A percentile compares a stretch with the other conserved stretches of the same genome.
phyloP scores from a whole-genome alignment of 257 asterid genomes.

The Plantago elongata region DNA sequence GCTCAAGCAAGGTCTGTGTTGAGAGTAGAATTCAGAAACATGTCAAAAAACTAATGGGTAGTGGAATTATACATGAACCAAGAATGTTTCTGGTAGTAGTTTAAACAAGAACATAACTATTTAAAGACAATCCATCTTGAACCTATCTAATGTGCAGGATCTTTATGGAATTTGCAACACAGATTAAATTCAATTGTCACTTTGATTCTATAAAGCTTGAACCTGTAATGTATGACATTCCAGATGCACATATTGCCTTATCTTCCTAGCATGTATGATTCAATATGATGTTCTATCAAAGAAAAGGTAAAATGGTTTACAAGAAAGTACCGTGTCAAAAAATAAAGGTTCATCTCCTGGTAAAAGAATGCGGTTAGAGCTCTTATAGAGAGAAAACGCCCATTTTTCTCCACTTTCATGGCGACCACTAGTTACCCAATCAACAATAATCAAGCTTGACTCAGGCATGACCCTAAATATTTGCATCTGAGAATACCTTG shows the following conservation, averaged over 20 bases:
- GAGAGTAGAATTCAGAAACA: conserved; percentile 12
- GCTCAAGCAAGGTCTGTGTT: conserved; percentile 60
- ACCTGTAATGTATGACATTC: no score
- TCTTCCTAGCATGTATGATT: no score
- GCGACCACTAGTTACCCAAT: conserved; percentile 98
- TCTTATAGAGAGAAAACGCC: conserved; percentile 74
- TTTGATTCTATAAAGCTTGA: no score
- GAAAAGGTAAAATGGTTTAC: conserved; percentile 5
- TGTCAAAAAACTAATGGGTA: conserved; percentile 14
- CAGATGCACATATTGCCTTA: no score
- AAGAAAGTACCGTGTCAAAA: conserved; percentile 67
- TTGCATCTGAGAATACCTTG: conserved; percentile 76
- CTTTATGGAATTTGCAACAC: no score
- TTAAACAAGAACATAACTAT: no score
- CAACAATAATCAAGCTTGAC: conserved; percentile 81
- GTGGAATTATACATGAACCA: not conserved
- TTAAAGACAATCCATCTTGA: no score
- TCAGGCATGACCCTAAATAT: conserved; percentile 48
- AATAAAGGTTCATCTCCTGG: conserved; percentile 56
- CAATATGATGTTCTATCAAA: not conserved
- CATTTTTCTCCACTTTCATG: conserved; percentile 87
- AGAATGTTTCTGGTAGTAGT: not conserved
- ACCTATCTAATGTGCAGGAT: no score
- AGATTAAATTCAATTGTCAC: no score
- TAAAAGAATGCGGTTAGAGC: conserved; percentile 60